A percentile compares a stretch with the other conserved stretches of the same genome.
phyloP scores from a whole-genome alignment of 2,329 filamentous ascomycete genomes.

The Epichloe hybrida region DNA sequence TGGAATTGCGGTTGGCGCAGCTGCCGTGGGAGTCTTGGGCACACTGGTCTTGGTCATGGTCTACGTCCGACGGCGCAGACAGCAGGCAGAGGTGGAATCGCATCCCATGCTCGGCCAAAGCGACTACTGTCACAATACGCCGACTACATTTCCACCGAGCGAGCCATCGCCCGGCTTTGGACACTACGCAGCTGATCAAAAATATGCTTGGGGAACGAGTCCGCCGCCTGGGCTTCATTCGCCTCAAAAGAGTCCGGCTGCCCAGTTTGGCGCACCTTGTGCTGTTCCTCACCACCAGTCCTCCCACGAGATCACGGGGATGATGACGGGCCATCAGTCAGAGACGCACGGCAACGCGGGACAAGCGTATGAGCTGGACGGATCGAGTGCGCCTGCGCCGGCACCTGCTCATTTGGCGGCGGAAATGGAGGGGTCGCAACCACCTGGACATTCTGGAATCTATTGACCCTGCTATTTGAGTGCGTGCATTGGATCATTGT shows the following conservation, averaged over 20 bases:
- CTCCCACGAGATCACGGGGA: neutral
- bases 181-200: conserved; percentile 5
- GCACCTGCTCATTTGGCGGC: neutral
- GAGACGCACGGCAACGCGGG: neutral
- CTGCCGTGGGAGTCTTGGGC: conserved; percentile 15
- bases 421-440: conserved; percentile 7
- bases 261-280: neutral
- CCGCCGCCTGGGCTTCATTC: neutral
- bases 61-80: conserved; percentile 15
- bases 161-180: conserved; percentile 11
- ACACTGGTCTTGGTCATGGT: conserved; percentile 13
- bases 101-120: conserved; percentile 17
- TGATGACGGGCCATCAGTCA: neutral
- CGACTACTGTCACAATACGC: conserved; percentile 8
- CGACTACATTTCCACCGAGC: conserved; percentile 9
- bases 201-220: conserved; percentile 6
- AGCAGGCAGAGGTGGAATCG: conserved; percentile 15
- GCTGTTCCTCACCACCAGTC: neutral
- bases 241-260: neutral
- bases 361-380: conserved; percentile 10
- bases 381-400: neutral
- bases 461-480: neutral
- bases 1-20: conserved; percentile 26
- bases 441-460: neutral
- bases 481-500: too few species aligned